Evolutionary conservation across 805 yeast species (phyloP).

Genomic region (Tetrapisispora pingtungensis): DNA sequence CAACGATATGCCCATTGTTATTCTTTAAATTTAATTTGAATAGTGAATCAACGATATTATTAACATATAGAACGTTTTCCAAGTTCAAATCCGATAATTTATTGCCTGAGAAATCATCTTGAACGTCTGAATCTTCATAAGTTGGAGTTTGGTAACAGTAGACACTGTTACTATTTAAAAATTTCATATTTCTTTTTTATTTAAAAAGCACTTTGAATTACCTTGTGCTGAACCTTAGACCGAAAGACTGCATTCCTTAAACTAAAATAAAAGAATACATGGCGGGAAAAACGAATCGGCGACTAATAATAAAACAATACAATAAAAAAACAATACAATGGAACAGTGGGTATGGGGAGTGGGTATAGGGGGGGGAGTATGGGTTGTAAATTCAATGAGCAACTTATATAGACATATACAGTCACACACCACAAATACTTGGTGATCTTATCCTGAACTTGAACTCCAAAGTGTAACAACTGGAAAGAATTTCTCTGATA

Average conservation of each 20-base stretch:
- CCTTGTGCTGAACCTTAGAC: no score
- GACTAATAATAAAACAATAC: no score
- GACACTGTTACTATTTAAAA: neutral
- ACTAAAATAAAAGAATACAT: no score
- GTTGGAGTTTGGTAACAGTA: neutral
- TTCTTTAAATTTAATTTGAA: no score
- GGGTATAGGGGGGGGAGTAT: neutral
- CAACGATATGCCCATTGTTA: constrained; percentile 5
- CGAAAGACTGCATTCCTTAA: no score
- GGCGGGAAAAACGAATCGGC: no score
- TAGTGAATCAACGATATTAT: neutral
- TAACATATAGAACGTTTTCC: neutral
- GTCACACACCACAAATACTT: neutral
- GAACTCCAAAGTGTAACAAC: no score
- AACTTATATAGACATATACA: neutral
- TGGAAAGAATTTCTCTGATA: no score
- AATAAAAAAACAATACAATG: no score
- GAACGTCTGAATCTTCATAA: neutral
- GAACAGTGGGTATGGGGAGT: neutral
- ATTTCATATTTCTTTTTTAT: no score
- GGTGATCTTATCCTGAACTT: no score
- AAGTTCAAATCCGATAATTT: neutral
- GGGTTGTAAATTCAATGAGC: neutral
- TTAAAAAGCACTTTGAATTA: no score
- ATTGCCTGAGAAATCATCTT: neutral